phyloP scores from a whole-genome alignment of 345 rosid genomes.

The Toxicodendron radicans region DNA sequence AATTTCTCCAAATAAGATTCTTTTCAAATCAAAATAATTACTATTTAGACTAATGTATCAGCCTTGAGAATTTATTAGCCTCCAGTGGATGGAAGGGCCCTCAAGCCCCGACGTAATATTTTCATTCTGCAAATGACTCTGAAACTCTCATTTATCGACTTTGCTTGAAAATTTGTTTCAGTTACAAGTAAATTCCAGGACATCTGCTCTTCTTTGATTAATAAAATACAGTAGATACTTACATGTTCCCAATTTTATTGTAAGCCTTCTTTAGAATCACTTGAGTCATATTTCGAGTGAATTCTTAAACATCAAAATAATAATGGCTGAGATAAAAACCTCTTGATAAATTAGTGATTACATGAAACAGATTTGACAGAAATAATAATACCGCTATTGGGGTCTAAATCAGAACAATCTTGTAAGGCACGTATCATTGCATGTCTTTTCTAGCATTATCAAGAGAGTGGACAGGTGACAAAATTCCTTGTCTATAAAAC shows the following conservation, averaged over 20 bases:
- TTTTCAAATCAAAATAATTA: not conserved
- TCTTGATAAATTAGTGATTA: not conserved
- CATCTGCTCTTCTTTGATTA: not conserved
- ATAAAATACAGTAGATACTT: not conserved
- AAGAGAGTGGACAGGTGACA: not conserved
- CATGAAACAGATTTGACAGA: slow-evolving; percentile 2
- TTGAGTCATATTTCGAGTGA: no score
- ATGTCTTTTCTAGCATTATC: slow-evolving; percentile 5
- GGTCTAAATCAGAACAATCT: slow-evolving; percentile 18
- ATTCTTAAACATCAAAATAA: no score
- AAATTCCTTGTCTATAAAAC: slow-evolving; percentile 23
- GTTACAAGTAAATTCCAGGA: not conserved
- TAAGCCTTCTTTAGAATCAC: no score
- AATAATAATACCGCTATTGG: not conserved
- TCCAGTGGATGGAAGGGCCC: not conserved
- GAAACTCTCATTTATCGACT: no score
- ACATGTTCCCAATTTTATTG: not conserved
- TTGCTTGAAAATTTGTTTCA: no score
- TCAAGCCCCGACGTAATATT: not conserved
- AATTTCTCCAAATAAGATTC: not conserved
- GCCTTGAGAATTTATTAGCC: not conserved
- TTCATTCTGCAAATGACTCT: not conserved
- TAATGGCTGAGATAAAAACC: not conserved
- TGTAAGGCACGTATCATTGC: slow-evolving; percentile 10
- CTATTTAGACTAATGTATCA: not conserved